These are phyloP conservation scores for Cordyceps farinosa DNA, from an alignment of 2,329 filamentous ascomycete genomes.

Conservation along the genomic window DNA sequence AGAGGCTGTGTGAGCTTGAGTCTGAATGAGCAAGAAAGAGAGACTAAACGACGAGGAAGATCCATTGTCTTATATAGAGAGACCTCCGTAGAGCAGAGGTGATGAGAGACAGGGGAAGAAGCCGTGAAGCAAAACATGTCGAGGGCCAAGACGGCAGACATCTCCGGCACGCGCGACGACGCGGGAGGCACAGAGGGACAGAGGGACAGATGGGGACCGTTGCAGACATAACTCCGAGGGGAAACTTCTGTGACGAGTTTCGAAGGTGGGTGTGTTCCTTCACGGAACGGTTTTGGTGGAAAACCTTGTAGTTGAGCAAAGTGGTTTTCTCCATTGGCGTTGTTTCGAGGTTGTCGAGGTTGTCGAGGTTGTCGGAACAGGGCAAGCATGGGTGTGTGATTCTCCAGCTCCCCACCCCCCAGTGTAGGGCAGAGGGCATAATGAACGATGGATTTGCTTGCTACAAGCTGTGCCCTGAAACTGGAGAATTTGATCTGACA, in stretches of 20 bases:
- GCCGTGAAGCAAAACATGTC: background rate
- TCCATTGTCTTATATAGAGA: constrained; percentile 4
- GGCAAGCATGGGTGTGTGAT: too few relatives aligned
- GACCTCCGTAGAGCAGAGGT: background rate
- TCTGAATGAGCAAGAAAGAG: constrained; percentile 11
- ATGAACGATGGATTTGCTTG: background rate
- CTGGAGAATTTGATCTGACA: background rate
- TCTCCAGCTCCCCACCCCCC: background rate
- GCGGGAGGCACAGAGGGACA: background rate
- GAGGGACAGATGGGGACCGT: background rate
- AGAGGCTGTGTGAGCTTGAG: background rate
- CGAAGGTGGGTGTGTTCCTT: background rate
- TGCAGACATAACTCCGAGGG: background rate
- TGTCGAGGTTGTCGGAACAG: background rate
- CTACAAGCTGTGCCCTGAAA: background rate
- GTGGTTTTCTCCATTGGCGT: background rate
- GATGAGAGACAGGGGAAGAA: background rate
- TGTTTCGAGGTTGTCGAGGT: constrained; percentile 2
- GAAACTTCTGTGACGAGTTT: constrained; percentile 12
- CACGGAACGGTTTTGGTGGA: background rate
- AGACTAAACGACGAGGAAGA: background rate
- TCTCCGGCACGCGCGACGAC: background rate
- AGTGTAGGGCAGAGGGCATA: background rate
- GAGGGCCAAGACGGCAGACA: background rate
- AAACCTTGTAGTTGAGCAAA: background rate